Percentiles rank a stretch among this genome's conserved stretches.
These are phyloP conservation scores for Candida argentea DNA, from an alignment of 805 yeast genomes.

Conservation along the genomic window DNA sequence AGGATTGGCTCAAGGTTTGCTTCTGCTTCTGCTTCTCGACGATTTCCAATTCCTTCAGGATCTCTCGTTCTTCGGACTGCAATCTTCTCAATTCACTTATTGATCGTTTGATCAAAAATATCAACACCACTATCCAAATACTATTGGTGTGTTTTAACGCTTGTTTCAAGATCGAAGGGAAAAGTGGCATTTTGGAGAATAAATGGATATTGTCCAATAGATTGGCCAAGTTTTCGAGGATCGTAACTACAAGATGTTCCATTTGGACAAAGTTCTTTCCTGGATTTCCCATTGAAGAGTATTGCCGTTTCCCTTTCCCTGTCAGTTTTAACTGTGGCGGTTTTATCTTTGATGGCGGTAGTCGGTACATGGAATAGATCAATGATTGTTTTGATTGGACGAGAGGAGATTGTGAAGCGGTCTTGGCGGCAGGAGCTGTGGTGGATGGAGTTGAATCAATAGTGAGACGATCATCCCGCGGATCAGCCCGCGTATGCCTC, in stretches of 20 bases:
- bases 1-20: no score
- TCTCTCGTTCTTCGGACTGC: conserved; percentile 30
- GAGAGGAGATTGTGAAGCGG: no score
- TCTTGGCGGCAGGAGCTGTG: no score
- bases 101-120: conserved; percentile 31
- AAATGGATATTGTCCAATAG: conserved; percentile 32
- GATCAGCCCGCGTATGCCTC: conserved; percentile 7
- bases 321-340: conserved; percentile 28
- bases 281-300: no score
- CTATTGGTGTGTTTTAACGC: conserved; percentile 32
- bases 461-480: no score
- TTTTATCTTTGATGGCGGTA: conserved; percentile 19
- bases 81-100: no score
- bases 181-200: conserved; percentile 33
- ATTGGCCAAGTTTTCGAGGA: conserved; percentile 28
- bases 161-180: conserved; percentile 22
- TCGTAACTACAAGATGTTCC: conserved; percentile 19
- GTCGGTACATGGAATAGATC: conserved; percentile 5
- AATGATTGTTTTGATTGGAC: conserved; percentile 2
- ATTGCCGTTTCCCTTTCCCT: no score
- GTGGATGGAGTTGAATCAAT: no score
- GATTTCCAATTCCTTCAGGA: conserved; percentile 30
- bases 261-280: no score
- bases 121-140: conserved; percentile 31
- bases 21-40: no score